Evolutionary conservation across 1,139 yeast species (phyloP).

Genomic region (Debaryomyces psychrophilus): DNA sequence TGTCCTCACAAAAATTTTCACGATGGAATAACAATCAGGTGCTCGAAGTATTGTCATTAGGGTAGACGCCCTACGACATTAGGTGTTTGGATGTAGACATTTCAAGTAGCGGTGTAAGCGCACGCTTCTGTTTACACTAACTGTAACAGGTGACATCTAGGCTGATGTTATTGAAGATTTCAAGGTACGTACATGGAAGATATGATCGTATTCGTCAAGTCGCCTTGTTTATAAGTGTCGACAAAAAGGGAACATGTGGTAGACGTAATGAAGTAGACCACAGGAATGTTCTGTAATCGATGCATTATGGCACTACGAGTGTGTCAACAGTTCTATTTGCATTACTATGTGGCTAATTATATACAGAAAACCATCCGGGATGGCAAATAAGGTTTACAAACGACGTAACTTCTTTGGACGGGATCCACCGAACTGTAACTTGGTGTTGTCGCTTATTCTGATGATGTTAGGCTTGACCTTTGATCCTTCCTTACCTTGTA

Average conservation of each 20-base stretch:
- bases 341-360: constrained; percentile 10
- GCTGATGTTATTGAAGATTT: background rate
- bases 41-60: background rate
- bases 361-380: constrained; percentile 11
- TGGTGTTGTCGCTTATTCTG: constrained; percentile 76
- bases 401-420: constrained; percentile 85
- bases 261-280: background rate
- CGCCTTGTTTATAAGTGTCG: background rate
- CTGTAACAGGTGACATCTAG: background rate
- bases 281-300: background rate
- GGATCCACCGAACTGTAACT: constrained; percentile 89
- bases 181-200: too few relatives aligned
- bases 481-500: constrained; percentile 88
- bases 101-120: background rate
- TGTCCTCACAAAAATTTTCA: constrained; percentile 9
- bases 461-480: constrained; percentile 63
- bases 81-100: background rate
- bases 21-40: constrained; percentile 1
- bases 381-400: constrained; percentile 40
- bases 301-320: background rate
- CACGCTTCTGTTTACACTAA: background rate
- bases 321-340: constrained; percentile 2
- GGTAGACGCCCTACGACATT: background rate
- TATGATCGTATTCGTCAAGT: too few relatives aligned
- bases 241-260: background rate